Evolutionary conservation across 805 yeast species (phyloP).

Genomic region (Saccharomycopsis sp.): DNA sequence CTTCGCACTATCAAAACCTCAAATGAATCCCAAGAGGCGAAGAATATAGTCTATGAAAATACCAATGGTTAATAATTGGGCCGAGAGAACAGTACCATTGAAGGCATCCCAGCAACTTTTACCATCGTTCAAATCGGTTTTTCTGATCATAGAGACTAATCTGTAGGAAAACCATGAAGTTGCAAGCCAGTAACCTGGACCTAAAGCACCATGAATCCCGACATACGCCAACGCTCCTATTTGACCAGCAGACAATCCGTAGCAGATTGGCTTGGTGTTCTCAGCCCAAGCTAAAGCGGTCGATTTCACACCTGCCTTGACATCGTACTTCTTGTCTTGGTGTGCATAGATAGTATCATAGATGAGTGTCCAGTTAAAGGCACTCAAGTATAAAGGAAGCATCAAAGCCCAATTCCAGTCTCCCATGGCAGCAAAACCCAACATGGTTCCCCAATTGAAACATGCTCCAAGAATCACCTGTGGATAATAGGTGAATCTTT

Average conservation of each 20-base stretch:
- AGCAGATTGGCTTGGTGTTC: conserved; percentile 61
- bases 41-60: conserved; percentile 59
- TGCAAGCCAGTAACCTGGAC: conserved; percentile 74
- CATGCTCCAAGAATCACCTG: conserved; percentile 76
- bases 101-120: conserved; percentile 79
- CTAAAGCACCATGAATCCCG: conserved; percentile 59
- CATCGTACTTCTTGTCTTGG: conserved; percentile 87
- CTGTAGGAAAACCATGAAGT: conserved; percentile 64
- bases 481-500: conserved; percentile 93
- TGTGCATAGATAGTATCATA: conserved; percentile 97
- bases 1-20: conserved; percentile 13
- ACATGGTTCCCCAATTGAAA: conserved; percentile 89
- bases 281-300: conserved; percentile 95
- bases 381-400: conserved; percentile 67
- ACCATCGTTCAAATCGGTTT: conserved; percentile 76
- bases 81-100: conserved; percentile 68
- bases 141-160: conserved; percentile 57
- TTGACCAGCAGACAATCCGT: conserved; percentile 61
- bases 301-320: conserved; percentile 86
- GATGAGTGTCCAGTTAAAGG: conserved; percentile 88
- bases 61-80: conserved; percentile 60
- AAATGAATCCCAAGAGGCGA: conserved; percentile 40
- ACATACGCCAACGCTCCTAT: conserved; percentile 55
- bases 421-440: conserved; percentile 96
- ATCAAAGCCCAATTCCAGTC: conserved; percentile 71